Conservation (phyloP, 2,329 filamentous ascomycete genomes). For the Penicillium sp. region DNA sequence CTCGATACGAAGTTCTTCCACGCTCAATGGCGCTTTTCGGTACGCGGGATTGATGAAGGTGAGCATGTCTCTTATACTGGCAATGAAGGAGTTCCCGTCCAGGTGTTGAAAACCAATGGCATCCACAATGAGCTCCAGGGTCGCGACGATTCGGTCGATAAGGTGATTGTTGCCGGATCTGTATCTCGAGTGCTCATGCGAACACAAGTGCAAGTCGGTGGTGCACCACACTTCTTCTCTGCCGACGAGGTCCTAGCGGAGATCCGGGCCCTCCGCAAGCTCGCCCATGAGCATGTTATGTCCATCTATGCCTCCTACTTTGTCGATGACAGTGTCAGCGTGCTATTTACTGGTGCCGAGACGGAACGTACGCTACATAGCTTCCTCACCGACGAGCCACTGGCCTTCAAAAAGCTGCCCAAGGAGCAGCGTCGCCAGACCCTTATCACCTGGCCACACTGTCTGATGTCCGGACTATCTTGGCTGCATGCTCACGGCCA, state of each 20-base stretch:
- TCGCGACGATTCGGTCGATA: conserved; percentile 34
- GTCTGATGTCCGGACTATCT: conserved; percentile 55
- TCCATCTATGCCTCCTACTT: conserved; percentile 48
- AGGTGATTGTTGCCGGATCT: conserved; percentile 40
- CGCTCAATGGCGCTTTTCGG: conserved; percentile 59
- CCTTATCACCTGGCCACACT: conserved; percentile 49
- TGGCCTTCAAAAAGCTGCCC: conserved; percentile 41
- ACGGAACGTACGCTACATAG: conserved; percentile 42
- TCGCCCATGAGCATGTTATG: conserved; percentile 46
- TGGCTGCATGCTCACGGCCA: conserved; percentile 58
- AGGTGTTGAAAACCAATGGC: conserved; percentile 48
- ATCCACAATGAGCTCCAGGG: conserved; percentile 37
- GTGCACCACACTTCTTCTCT: conserved; percentile 38
- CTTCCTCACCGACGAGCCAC: conserved; percentile 45
- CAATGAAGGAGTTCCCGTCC: conserved; percentile 61
- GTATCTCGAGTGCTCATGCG: conserved; percentile 39
- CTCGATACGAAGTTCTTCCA: conserved; percentile 60
- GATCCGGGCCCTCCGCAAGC: conserved; percentile 37
- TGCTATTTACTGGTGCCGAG: conserved; percentile 43
- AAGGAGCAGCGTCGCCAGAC: conserved; percentile 44
- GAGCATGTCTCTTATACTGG: conserved; percentile 59
- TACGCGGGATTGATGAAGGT: conserved; percentile 56
- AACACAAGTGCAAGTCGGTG: conserved; percentile 39
- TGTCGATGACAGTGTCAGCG: conserved; percentile 43
- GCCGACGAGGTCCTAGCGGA: conserved; percentile 43